Evolutionary conservation across 23 red algal species (phyloP).

Genomic region (Gracilaria gracilis): DNA sequence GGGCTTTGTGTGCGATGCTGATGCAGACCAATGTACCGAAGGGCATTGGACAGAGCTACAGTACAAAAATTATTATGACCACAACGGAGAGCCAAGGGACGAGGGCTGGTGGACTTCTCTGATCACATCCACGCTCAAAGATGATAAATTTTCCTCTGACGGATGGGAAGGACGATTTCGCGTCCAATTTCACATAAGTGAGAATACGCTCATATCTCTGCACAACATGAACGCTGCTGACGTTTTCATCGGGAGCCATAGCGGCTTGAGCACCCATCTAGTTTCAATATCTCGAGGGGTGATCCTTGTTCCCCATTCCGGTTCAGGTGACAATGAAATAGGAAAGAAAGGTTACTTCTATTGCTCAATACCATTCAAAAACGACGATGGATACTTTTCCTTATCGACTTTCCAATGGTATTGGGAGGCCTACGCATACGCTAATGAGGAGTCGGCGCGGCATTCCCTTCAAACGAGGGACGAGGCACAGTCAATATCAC

Average conservation of each 20-base stretch:
- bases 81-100: constrained; percentile 17
- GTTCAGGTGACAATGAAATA: constrained; percentile 43
- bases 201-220: constrained; percentile 51
- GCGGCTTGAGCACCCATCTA: constrained; percentile 54
- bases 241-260: constrained; percentile 65
- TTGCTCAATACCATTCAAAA: constrained; percentile 59
- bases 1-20: no score
- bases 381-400: constrained; percentile 49
- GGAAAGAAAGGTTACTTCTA: constrained; percentile 57
- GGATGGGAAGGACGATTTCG: constrained; percentile 12
- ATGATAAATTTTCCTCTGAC: not conserved
- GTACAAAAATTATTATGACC: constrained; percentile 52
- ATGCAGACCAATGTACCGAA: no score
- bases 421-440: constrained; percentile 53
- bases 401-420: constrained; percentile 31
- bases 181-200: constrained; percentile 55
- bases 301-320: constrained; percentile 42
- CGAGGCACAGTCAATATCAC: not conserved
- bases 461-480: not conserved
- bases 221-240: constrained; percentile 70
- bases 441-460: constrained; percentile 32
- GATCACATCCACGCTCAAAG: constrained; percentile 3
- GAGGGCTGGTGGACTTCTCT: constrained; percentile 44
- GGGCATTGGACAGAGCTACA: no score
- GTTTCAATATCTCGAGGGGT: constrained; percentile 56